Evolutionary conservation across 2,329 filamentous ascomycete species (phyloP).

Genomic region (Pestalotiopsis sp.): DNA sequence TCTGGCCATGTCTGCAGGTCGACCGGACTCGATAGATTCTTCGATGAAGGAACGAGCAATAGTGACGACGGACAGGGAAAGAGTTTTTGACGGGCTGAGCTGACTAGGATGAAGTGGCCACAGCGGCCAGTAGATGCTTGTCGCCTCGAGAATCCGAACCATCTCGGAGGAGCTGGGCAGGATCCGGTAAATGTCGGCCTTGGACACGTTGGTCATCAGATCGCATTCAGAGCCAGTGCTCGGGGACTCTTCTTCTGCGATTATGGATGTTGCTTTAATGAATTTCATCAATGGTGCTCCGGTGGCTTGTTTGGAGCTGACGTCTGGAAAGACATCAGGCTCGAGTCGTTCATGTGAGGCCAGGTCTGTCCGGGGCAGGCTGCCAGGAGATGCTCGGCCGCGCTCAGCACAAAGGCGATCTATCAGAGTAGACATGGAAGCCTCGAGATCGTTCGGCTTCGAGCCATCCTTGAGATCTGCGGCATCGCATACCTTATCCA

Average conservation of each 20-base stretch:
- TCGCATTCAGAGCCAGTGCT: background rate
- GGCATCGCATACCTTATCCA: background rate
- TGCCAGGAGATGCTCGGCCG: background rate
- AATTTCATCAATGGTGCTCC: conserved; percentile 2
- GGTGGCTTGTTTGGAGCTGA: too few relatives aligned
- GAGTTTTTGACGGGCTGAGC: background rate
- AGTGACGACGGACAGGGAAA: background rate
- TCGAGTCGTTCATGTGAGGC: background rate
- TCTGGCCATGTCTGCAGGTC: background rate
- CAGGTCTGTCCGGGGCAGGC: background rate
- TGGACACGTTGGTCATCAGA: background rate
- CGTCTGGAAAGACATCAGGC: background rate
- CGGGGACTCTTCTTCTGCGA: background rate
- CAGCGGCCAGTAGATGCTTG: background rate
- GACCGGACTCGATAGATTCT: background rate
- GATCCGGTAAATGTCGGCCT: background rate
- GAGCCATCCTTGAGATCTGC: background rate
- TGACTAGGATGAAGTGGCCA: conserved; percentile 6
- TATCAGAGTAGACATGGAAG: background rate
- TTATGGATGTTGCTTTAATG: background rate
- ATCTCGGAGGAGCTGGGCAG: background rate
- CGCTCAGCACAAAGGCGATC: background rate
- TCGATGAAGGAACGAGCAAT: background rate
- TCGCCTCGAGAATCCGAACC: background rate
- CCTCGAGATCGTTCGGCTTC: background rate